Conservation (phyloP, 441 rosid genomes). For the Raphanus hybrid region DNA sequence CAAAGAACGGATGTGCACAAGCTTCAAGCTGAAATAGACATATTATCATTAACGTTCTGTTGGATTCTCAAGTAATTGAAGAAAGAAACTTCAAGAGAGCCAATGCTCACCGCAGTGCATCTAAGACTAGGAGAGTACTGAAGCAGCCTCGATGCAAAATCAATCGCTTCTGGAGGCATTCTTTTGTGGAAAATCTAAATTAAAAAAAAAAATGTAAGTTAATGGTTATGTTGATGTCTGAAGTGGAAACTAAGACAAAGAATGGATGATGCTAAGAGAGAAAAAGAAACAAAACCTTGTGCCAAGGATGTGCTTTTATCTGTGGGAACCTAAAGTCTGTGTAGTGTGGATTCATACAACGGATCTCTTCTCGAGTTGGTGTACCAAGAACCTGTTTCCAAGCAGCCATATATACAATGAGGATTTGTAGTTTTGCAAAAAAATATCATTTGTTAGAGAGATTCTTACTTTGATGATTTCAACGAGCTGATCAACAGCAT, state of each 20-base stretch:
- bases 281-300: slow-evolving; percentile 61
- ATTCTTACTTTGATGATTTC: slow-evolving; percentile 85
- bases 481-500: slow-evolving; percentile 97
- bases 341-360: slow-evolving; percentile 97
- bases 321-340: slow-evolving; percentile 84
- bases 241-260: not conserved
- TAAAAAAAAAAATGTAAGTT: not conserved
- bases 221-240: too few species aligned
- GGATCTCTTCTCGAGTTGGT: slow-evolving; percentile 98
- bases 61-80: too few species aligned
- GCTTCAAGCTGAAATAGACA: slow-evolving; percentile 59
- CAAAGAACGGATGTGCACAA: slow-evolving; percentile 75
- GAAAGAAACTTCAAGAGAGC: too few species aligned
- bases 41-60: too few species aligned
- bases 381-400: slow-evolving; percentile 87
- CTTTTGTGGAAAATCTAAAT: slow-evolving; percentile 70
- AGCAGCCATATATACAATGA: slow-evolving; percentile 21
- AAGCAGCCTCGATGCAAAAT: slow-evolving; percentile 73
- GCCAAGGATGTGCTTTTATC: slow-evolving; percentile 99
- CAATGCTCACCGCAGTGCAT: slow-evolving; percentile 66
- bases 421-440: slow-evolving; percentile 2
- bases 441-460: not conserved
- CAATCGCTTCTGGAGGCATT: slow-evolving; percentile 87
- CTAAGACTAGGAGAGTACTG: slow-evolving; percentile 87
- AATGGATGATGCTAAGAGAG: not conserved